Percentiles rank a stretch among this genome's conserved stretches.
These are phyloP conservation scores for Aspergillus bertholletiae DNA, from an alignment of 495 filamentous ascomycete genomes.

Conservation along the genomic window DNA sequence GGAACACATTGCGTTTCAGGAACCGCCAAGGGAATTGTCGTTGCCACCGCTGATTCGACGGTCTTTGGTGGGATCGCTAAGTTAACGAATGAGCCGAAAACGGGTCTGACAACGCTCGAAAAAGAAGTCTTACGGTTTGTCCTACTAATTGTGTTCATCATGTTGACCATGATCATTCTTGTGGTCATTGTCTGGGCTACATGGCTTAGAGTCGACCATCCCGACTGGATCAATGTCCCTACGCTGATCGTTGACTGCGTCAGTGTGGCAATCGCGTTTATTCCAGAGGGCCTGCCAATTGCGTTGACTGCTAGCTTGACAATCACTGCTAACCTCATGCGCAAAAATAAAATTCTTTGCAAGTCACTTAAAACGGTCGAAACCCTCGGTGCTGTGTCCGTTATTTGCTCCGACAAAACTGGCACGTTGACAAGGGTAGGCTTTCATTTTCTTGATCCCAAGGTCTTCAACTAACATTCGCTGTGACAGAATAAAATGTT, in stretches of 20 bases:
- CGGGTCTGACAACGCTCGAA: conserved; percentile 56
- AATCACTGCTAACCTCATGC: conserved; percentile 59
- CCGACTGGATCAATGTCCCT: conserved; percentile 61
- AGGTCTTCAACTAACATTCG: background rate
- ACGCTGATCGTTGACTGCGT: conserved; percentile 62
- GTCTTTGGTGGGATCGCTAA: conserved; percentile 65
- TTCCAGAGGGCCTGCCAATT: conserved; percentile 66
- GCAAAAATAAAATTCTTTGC: conserved; percentile 59
- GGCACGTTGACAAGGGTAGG: conserved; percentile 59
- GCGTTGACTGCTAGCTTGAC: conserved; percentile 54
- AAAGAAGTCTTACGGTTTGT: conserved; percentile 65
- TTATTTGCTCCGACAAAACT: conserved; percentile 69
- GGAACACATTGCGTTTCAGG: conserved; percentile 64
- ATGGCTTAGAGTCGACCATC: conserved; percentile 56
- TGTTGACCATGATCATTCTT: conserved; percentile 52
- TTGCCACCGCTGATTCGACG: conserved; percentile 54
- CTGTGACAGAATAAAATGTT: conserved; percentile 53
- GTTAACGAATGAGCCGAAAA: conserved; percentile 56
- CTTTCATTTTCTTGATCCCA: background rate
- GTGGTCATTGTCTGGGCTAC: conserved; percentile 58
- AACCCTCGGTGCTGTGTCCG: conserved; percentile 62
- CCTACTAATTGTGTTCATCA: conserved; percentile 51
- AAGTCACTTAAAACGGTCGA: conserved; percentile 67
- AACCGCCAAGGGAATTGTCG: conserved; percentile 54
- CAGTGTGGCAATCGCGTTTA: conserved; percentile 63